phyloP scores from a whole-genome alignment of 1,284 basidiomycete species.

The Coniferiporia sulphurascens region DNA sequence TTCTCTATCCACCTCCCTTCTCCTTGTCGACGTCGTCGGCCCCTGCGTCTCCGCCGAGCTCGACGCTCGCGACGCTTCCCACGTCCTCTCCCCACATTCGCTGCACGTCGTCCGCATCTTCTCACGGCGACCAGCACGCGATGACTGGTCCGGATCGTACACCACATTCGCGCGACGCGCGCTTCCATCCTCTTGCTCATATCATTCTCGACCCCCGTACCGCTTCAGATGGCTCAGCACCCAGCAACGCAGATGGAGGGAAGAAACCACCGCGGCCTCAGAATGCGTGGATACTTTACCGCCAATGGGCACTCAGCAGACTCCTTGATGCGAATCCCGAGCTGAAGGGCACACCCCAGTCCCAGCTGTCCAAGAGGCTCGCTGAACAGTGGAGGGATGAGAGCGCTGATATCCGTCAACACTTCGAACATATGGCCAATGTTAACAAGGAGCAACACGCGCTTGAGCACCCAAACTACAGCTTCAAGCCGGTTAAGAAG shows the following conservation, averaged over 20 bases:
- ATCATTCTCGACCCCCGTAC: slow-evolving; percentile 2
- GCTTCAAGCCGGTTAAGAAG: slow-evolving; percentile 66
- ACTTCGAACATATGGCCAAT: slow-evolving; percentile 72
- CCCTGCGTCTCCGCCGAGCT: neutral
- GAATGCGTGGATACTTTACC: slow-evolving; percentile 92
- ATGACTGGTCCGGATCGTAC: slow-evolving; percentile 14
- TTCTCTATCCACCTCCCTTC: neutral
- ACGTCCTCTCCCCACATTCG: slow-evolving; percentile 8
- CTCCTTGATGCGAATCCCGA: slow-evolving; percentile 30
- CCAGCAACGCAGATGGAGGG: neutral
- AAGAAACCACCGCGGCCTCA: slow-evolving; percentile 64
- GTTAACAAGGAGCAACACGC: slow-evolving; percentile 65
- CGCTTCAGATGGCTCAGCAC: neutral
- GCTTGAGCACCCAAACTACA: slow-evolving; percentile 63
- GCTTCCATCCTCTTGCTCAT: slow-evolving; percentile 5
- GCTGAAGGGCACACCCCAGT: slow-evolving; percentile 47
- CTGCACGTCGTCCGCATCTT: slow-evolving; percentile 7
- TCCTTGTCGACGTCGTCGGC: slow-evolving; percentile 2
- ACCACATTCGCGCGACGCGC: neutral
- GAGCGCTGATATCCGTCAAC: slow-evolving; percentile 40
- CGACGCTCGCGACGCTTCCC: neutral
- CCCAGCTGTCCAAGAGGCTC: slow-evolving; percentile 69
- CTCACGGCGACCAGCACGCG: neutral
- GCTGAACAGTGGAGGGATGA: slow-evolving; percentile 68
- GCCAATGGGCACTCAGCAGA: slow-evolving; percentile 56